Conservation (phyloP, 1,284 basidiomycete genomes). For the Phaffia rhodozyma region DNA sequence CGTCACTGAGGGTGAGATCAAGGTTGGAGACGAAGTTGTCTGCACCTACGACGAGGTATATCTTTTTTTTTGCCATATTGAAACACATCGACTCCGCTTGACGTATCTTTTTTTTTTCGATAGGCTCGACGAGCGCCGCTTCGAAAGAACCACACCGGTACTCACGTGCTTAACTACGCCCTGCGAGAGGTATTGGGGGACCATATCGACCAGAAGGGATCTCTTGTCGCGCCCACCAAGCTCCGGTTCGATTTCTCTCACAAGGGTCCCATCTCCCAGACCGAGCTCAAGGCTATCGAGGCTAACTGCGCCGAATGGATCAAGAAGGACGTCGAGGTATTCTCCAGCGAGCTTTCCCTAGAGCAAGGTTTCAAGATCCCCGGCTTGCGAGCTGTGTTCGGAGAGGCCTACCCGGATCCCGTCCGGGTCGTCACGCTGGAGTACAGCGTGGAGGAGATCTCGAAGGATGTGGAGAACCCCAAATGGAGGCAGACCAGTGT, state of each 20-base stretch:
- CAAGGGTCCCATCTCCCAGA: constrained; percentile 64
- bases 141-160: constrained; percentile 96
- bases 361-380: constrained; percentile 73
- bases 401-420: constrained; percentile 94
- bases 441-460: constrained; percentile 74
- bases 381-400: constrained; percentile 91
- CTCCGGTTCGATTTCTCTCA: constrained; percentile 98
- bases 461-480: constrained; percentile 68
- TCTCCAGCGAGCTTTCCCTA: constrained; percentile 74
- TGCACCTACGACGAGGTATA: constrained; percentile 61
- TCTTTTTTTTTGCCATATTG: not conserved
- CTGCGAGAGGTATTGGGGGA: constrained; percentile 89
- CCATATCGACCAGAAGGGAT: constrained; percentile 96
- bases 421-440: constrained; percentile 89
- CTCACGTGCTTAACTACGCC: constrained; percentile 91
- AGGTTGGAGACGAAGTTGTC: constrained; percentile 56
- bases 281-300: constrained; percentile 76
- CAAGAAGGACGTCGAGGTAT: constrained; percentile 75
- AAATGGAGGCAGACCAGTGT: constrained; percentile 84
- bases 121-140: constrained; percentile 86
- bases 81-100: not conserved
- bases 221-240: constrained; percentile 87
- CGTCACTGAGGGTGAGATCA: constrained; percentile 62
- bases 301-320: constrained; percentile 78
- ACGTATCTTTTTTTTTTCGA: constrained; percentile 14